A percentile compares a stretch with the other conserved stretches of the same genome.
Evolutionary conservation across 2,329 filamentous ascomycete species (phyloP).

Genomic region (Calycina herbarum): DNA sequence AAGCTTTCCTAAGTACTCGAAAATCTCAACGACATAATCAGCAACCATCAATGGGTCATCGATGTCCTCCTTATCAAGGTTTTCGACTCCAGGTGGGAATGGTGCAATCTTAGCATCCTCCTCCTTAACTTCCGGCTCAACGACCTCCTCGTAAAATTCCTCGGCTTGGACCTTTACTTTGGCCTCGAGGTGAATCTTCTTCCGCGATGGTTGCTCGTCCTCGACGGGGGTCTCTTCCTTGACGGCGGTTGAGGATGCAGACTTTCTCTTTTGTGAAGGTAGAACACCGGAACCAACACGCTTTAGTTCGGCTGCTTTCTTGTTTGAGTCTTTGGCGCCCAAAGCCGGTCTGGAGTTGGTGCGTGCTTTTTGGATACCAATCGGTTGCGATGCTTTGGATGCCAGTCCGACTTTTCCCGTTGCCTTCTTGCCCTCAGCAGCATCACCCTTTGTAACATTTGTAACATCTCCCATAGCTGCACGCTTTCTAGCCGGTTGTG

Average conservation of each 20-base stretch:
- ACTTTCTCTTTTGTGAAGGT: constrained; percentile 67
- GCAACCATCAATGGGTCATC: constrained; percentile 97
- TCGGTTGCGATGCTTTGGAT: constrained; percentile 78
- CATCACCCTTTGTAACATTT: constrained; percentile 83
- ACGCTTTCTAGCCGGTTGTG: constrained; percentile 67
- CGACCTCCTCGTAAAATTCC: constrained; percentile 41
- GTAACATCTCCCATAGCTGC: constrained; percentile 90
- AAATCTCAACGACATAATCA: constrained; percentile 96
- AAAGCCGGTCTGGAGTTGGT: constrained; percentile 61
- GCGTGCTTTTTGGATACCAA: constrained; percentile 75
- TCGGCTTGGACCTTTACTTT: constrained; percentile 47
- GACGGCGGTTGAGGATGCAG: constrained; percentile 49
- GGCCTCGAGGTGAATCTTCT: constrained; percentile 60
- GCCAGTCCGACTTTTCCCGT: constrained; percentile 68
- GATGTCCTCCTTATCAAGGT: constrained; percentile 82
- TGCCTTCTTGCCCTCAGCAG: constrained; percentile 73
- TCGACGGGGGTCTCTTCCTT: constrained; percentile 62
- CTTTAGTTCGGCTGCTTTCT: constrained; percentile 69
- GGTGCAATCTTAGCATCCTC: constrained; percentile 31
- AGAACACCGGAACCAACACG: constrained; percentile 71
- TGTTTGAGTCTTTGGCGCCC: constrained; percentile 61
- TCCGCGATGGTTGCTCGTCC: constrained; percentile 67
- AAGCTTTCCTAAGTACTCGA: constrained; percentile 88
- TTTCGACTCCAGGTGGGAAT: constrained; percentile 48
- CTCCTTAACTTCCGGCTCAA: constrained; percentile 34